Percentiles rank a stretch among this genome's conserved stretches.
These are phyloP conservation scores for Botrytis fragariae DNA, from an alignment of 2,329 filamentous ascomycete genomes.

Conservation along the genomic window DNA sequence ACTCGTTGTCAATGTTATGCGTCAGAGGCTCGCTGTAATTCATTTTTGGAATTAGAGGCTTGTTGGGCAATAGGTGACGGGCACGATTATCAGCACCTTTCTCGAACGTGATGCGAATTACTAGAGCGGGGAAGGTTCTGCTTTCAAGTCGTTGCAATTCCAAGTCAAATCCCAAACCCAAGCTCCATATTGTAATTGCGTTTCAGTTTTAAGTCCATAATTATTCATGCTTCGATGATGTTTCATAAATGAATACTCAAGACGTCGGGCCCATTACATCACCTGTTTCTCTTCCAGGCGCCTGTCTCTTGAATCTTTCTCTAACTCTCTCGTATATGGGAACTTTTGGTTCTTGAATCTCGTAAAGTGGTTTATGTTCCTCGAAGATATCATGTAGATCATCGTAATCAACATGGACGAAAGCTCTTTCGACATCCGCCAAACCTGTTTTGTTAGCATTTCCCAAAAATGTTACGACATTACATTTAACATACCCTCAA, in stretches of 20 bases:
- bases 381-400: constrained; percentile 21
- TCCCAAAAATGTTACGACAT: neutral
- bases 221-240: neutral
- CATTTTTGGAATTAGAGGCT: neutral
- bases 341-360: constrained; percentile 15
- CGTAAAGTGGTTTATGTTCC: constrained; percentile 20
- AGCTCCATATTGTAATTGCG: neutral
- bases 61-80: neutral
- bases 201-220: neutral
- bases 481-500: constrained; percentile 61
- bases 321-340: constrained; percentile 12
- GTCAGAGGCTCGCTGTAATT: neutral
- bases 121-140: neutral
- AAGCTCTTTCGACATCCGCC: constrained; percentile 88
- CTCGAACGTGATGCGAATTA: neutral
- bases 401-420: constrained; percentile 97
- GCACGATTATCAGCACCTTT: neutral
- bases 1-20: neutral
- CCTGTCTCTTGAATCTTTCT: constrained; percentile 15
- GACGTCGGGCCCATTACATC: neutral
- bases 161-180: neutral
- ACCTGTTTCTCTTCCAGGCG: neutral
- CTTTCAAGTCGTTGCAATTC: neutral
- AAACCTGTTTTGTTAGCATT: constrained; percentile 42
- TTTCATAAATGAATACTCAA: neutral